phyloP scores from a whole-genome alignment of 768 basidiomycete species.

The Mycena galericulata region DNA sequence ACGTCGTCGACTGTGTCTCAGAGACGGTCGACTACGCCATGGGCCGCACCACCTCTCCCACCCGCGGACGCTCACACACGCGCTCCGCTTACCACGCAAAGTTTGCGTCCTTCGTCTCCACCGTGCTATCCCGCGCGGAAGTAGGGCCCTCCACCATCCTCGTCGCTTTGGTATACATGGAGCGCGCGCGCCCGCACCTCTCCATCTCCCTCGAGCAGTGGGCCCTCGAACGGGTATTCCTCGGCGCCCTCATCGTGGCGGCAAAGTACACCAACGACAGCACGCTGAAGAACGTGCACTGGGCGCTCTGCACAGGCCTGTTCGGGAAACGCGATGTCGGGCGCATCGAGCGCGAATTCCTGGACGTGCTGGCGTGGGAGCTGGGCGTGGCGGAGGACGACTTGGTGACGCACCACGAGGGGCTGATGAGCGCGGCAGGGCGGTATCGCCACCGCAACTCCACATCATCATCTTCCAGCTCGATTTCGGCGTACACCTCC shows the following conservation, averaged over 20 bases:
- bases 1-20: slow-evolving; percentile 13
- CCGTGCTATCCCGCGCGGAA: slow-evolving; percentile 20
- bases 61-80: neutral
- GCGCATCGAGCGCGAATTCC: slow-evolving; percentile 25
- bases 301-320: slow-evolving; percentile 8
- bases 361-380: slow-evolving; percentile 25
- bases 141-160: slow-evolving; percentile 3
- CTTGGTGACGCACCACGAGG: slow-evolving; percentile 9
- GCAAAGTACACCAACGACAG: slow-evolving; percentile 16
- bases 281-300: slow-evolving; percentile 18
- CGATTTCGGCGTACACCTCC: neutral
- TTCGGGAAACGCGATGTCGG: slow-evolving; percentile 20
- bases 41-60: neutral
- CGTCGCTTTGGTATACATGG: slow-evolving; percentile 20
- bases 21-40: slow-evolving; percentile 13
- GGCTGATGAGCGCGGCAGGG: neutral
- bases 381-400: slow-evolving; percentile 16
- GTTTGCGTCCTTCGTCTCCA: slow-evolving; percentile 12
- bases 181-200: slow-evolving; percentile 10
- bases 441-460: no score
- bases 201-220: slow-evolving; percentile 14
- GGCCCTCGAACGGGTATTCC: slow-evolving; percentile 24
- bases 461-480: neutral
- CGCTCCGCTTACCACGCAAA: neutral
- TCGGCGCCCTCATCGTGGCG: slow-evolving; percentile 23